A percentile compares a stretch with the other conserved stretches of the same genome.
phyloP scores from a whole-genome alignment of 352 stramenopile genomes.

The Phytophthora pistaciae region DNA sequence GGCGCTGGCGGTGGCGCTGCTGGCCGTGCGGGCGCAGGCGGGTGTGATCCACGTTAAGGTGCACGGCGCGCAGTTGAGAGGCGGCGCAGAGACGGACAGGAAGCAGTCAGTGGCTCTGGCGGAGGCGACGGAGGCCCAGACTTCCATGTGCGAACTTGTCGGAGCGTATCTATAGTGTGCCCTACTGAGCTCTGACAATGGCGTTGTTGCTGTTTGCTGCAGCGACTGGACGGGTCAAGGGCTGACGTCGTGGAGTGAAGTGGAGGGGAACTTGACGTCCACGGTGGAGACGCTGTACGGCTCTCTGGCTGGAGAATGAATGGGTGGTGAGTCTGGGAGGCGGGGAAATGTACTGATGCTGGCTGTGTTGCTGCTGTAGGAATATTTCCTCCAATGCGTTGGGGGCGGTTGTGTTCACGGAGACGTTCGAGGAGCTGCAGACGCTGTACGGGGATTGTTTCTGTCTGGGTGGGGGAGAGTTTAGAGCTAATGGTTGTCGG shows the following conservation, averaged over 20 bases:
- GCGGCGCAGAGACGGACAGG: not conserved
- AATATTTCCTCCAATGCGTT: slow-evolving; percentile 35
- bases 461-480: not conserved
- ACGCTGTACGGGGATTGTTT: slow-evolving; percentile 23
- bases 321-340: not conserved
- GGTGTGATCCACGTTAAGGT: slow-evolving; percentile 18
- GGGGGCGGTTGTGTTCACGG: slow-evolving; percentile 21
- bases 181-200: not conserved
- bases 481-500: not conserved
- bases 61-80: not conserved
- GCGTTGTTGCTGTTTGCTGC: slow-evolving; percentile 2
- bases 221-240: slow-evolving; percentile 25
- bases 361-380: slow-evolving; percentile 5
- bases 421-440: slow-evolving; percentile 31
- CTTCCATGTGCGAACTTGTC: slow-evolving; percentile 7
- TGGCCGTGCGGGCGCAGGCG: not conserved
- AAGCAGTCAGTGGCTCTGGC: not conserved
- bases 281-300: slow-evolving; percentile 23
- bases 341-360: not conserved
- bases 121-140: not conserved
- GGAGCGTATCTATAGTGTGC: not conserved
- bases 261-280: slow-evolving; percentile 31
- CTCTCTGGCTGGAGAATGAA: not conserved
- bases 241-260: slow-evolving; percentile 27
- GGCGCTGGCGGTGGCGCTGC: slow-evolving; percentile 1